These are phyloP conservation scores for Fusarium odoratissimum DNA, from an alignment of 2,329 filamentous ascomycete genomes.

Conservation along the genomic window DNA sequence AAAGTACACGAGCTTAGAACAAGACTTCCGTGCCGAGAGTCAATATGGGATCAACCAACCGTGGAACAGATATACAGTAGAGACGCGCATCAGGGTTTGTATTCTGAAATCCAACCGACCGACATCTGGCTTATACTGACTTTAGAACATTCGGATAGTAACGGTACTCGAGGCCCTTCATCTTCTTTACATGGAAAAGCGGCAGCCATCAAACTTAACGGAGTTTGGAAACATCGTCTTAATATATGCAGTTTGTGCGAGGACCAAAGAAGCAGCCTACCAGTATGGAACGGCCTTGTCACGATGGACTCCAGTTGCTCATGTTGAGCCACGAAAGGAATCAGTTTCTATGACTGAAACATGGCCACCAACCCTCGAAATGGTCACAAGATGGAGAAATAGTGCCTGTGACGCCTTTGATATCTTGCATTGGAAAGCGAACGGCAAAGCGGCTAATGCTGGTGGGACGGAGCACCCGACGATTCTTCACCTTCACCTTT, in stretches of 20 bases:
- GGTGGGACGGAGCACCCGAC: conserved; percentile 36
- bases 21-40: conserved; percentile 11
- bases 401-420: conserved; percentile 35
- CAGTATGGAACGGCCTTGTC: conserved; percentile 22
- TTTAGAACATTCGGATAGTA: not conserved
- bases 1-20: conserved; percentile 16
- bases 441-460: conserved; percentile 26
- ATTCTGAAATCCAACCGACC: not conserved
- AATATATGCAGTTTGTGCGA: conserved; percentile 24
- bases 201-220: conserved; percentile 21
- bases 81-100: not conserved
- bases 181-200: conserved; percentile 34
- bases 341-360: conserved; percentile 4
- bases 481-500: conserved; percentile 36
- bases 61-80: not conserved
- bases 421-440: conserved; percentile 37
- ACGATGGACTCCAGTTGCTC: conserved; percentile 29
- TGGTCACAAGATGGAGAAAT: conserved; percentile 36
- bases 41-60: conserved; percentile 8
- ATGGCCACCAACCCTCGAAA: conserved; percentile 26
- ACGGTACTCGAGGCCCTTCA: conserved; percentile 27
- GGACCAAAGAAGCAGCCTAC: conserved; percentile 23
- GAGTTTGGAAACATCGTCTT: conserved; percentile 27
- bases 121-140: not conserved
- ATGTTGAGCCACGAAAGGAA: conserved; percentile 15